A percentile compares a stretch with the other conserved stretches of the same genome.
These are phyloP conservation scores for Paratinospora sagittata DNA, from an alignment of 164 flowering plant genomes.

Conservation along the genomic window DNA sequence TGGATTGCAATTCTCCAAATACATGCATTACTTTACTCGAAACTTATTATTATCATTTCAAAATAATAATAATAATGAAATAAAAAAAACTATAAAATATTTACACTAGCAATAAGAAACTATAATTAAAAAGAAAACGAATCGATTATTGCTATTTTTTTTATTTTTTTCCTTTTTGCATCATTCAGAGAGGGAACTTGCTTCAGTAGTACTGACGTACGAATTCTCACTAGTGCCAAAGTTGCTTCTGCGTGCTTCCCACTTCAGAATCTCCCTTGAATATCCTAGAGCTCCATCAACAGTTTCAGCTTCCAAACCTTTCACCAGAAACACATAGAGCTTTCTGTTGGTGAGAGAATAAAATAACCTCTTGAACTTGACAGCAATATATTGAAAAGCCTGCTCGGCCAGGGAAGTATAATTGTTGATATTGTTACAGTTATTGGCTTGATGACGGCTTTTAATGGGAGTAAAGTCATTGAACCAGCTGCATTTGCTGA, in stretches of 20 bases:
- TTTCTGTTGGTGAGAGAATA: constrained; percentile 63
- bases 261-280: constrained; percentile 78
- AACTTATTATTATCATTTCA: no score
- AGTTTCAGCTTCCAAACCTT: constrained; percentile 57
- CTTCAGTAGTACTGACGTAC: constrained; percentile 65
- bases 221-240: constrained; percentile 49
- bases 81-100: no score
- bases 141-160: constrained; percentile 8
- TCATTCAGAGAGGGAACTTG: constrained; percentile 48
- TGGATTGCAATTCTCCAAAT: no score
- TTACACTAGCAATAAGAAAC: background rate
- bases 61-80: no score
- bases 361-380: constrained; percentile 78
- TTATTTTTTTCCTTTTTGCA: background rate
- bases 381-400: constrained; percentile 74
- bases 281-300: constrained; percentile 74
- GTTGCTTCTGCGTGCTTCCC: constrained; percentile 72
- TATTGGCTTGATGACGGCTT: constrained; percentile 35
- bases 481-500: constrained; percentile 78
- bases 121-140: background rate
- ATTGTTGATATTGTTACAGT: constrained; percentile 9
- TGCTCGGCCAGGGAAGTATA: constrained; percentile 52
- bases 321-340: constrained; percentile 57
- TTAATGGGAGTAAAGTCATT: constrained; percentile 67
- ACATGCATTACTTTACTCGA: no score